Base-by-base conservation (phyloP, 2,329 filamentous ascomycete genomes). In the Cryphonectria parasitica region DNA sequence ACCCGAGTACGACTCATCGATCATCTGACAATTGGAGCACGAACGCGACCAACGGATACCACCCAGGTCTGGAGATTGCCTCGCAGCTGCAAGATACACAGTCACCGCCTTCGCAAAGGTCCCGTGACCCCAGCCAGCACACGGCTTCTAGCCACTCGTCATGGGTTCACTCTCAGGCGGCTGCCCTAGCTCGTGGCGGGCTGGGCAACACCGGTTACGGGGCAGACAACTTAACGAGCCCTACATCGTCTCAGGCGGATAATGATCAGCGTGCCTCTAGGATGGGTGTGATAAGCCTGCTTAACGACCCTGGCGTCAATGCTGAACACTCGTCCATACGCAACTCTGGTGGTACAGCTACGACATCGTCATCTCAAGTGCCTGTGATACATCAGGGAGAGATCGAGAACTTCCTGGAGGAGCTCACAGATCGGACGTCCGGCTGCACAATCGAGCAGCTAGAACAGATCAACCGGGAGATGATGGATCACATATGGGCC, bases 401-500 rank as follows among this genome's bases (percentile, higher is more conserved):
- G 41, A 83, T 94, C 34, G 79, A 83, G 1, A 78, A 83, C 8
- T 86, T 97, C 69, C 85, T 94, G 69, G 79, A 84, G 0, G 84
- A 89, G 52, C 83, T 97, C 45, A 90, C 91, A 0, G 82, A 87
- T 39, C 84, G 86, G 61, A 95, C 92, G 1, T 90, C 89, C 28
- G 93, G 93, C 0, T 93, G 92, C 79, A 92, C 91, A 0, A 92
- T 99, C 67, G 96, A 99, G 82, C 95, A 99, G 80, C 84, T 99
- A 28, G 95, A 98, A 83, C 95, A 98, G 80, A 91, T 98, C 78
- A 95, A 95, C 79, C 91, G 94, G 10, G 90, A 91, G 74, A 84
- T 98, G 73, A 98, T 98, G 95, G 92, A 95, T 72, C 89, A 91
- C 73, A 88, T 98, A 61, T 99, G 96, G 96, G 86, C 86, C 72